Evolutionary conservation across 176 grass and related monocot genomes (phyloP), one percentile per base, ranked within the genome.

Genomic region (maize (Zea mays)): DNA sequence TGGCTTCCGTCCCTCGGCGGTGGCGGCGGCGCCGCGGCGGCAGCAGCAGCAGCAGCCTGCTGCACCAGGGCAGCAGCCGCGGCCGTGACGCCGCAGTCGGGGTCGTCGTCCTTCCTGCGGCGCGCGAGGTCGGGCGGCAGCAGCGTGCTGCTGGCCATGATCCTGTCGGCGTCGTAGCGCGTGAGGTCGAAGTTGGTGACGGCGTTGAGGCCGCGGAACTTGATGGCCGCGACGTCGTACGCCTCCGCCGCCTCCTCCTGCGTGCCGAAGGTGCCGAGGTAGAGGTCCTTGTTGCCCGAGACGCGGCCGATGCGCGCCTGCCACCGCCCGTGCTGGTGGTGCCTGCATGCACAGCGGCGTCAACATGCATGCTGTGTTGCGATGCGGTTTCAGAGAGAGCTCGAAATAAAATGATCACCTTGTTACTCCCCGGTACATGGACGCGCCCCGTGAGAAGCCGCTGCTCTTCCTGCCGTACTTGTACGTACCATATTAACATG

Each of bases 271-370:
- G 96, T 99, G 85, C 96, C 96, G 50, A 99, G 92, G 82, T 99
- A 99, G 89, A 99, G 96, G 85, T 99, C 96, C 80, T 99, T 99
- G 90, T 99, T 99, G 69, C 96, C 96, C 51, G 96, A 93, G 77
- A 99, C 96, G 61, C 96, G 78, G 27, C 96, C 96, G 49, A 99
- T 99, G 80, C 96, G 87, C 17, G 96, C 96, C 89, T 99, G 96
- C 96, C 96, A 99, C 59, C 96, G 81, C 19, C 96, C 92, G 82
- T 99, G 96, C 75, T 99, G 96, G 73, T 99, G 96, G 72, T 99
- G 96, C 81, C 96, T 96, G 80, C 54, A n/a, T 39, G 38, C 4
- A 3, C 2, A 39, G 4, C 38, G 4, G 4, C 38, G 38, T 39
- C 4, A 39, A 39, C 38, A 13, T 50, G 10, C 47, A 84, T 27